These are phyloP conservation scores for Pichia sp. DNA, from an alignment of 1,139 yeast genomes.

Conservation along the genomic window DNA sequence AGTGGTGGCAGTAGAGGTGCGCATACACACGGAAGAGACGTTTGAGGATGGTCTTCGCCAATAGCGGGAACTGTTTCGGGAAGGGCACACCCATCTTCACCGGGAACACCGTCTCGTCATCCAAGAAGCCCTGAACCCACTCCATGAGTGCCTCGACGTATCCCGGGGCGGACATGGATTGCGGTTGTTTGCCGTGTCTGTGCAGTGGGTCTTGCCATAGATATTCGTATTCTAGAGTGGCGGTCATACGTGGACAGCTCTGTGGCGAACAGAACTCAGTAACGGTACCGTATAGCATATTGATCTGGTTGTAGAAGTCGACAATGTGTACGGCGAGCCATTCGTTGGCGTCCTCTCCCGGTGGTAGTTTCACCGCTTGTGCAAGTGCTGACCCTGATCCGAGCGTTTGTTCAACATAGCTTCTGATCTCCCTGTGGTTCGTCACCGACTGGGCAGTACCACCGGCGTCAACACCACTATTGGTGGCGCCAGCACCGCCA, in stretches of 20 bases:
- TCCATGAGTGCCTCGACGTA: conserved; percentile 88
- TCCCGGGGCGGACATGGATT: conserved; percentile 85
- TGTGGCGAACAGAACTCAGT: conserved; percentile 93
- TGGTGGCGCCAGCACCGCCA: too few species aligned
- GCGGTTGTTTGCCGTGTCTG: conserved; percentile 43
- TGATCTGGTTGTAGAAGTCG: conserved; percentile 89
- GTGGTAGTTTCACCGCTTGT: conserved; percentile 91
- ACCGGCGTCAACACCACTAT: too few species aligned
- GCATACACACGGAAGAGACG: conserved; percentile 94
- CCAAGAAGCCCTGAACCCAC: conserved; percentile 89
- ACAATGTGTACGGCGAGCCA: conserved; percentile 96
- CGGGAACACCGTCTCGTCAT: conserved; percentile 87
- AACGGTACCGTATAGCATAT: conserved; percentile 93
- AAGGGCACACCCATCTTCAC: conserved; percentile 79
- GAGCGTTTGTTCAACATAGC: conserved; percentile 76
- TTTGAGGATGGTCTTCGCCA: conserved; percentile 81
- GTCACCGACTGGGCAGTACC: too few species aligned
- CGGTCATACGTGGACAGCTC: conserved; percentile 94
- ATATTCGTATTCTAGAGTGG: conserved; percentile 94
- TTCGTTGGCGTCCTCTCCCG: conserved; percentile 85
- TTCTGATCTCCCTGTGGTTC: conserved; percentile 37
- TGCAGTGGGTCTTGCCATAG: conserved; percentile 79
- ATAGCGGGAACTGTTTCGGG: conserved; percentile 58
- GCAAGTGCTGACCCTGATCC: conserved; percentile 81
- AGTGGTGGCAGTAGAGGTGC: conserved; percentile 95